Evolutionary conservation across 208 protist species (phyloP).

Genomic region (Vickermania spadyakhi): DNA sequence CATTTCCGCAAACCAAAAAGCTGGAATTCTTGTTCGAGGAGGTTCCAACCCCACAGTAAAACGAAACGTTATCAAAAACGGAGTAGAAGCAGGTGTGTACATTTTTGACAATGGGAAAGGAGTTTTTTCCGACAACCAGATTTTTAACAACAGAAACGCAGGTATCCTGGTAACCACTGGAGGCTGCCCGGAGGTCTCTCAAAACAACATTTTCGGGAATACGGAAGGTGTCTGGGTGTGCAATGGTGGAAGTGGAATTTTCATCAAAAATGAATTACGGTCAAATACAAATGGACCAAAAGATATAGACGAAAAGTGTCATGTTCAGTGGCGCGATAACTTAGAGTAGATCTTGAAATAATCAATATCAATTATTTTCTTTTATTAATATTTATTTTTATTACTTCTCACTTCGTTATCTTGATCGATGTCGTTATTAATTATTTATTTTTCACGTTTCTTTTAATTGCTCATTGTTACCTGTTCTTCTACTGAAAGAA

Average conservation of each 20-base stretch:
- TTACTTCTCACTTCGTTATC: not conserved
- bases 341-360: constrained; percentile 16
- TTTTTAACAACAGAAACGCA: constrained; percentile 65
- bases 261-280: constrained; percentile 77
- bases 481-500: too few relatives aligned
- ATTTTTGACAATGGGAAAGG: constrained; percentile 70
- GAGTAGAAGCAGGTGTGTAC: constrained; percentile 85
- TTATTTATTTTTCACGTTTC: too few relatives aligned
- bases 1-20: constrained; percentile 57
- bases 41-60: constrained; percentile 48
- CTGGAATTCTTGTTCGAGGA: constrained; percentile 79
- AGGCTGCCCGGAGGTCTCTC: constrained; percentile 52
- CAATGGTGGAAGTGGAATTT: constrained; percentile 60
- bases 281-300: constrained; percentile 66
- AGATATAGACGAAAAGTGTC: constrained; percentile 51
- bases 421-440: not conserved
- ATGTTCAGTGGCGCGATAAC: constrained; percentile 60
- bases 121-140: constrained; percentile 67
- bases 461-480: too few relatives aligned
- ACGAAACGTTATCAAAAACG: constrained; percentile 58
- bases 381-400: not conserved
- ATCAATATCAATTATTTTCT: not conserved
- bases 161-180: constrained; percentile 77
- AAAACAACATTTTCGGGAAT: constrained; percentile 66
- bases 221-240: constrained; percentile 86